Conservation (phyloP, 257 asterid species). For the Petunia axillaris region DNA sequence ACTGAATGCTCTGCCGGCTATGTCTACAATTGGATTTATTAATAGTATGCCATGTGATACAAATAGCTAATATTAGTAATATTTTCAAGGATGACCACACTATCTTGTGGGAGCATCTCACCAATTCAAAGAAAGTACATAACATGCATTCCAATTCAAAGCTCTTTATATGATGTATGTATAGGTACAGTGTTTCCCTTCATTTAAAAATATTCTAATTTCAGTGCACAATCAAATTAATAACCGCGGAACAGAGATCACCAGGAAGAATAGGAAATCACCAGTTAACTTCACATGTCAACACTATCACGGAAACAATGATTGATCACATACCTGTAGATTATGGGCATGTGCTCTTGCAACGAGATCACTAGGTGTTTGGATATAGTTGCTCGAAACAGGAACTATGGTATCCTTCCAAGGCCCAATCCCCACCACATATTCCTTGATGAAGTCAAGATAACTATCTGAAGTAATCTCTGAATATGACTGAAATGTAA, state of each 20-base stretch:
- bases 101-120: not conserved
- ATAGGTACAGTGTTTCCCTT: not conserved
- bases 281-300: not conserved
- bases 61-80: too few species aligned
- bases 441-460: conserved; percentile 79
- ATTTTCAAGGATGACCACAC: too few species aligned
- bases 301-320: not conserved
- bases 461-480: conserved; percentile 93
- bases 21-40: too few species aligned
- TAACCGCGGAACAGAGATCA: not conserved
- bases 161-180: not conserved
- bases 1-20: not conserved
- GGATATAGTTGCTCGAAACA: conserved; percentile 56
- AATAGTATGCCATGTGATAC: too few species aligned
- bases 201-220: not conserved
- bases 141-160: not conserved
- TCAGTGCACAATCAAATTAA: not conserved
- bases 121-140: not conserved
- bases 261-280: not conserved
- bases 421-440: conserved; percentile 91
- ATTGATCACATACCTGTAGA: conserved; percentile 70
- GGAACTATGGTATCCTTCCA: conserved; percentile 83
- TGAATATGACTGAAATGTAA: conserved; percentile 63
- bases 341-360: conserved; percentile 89
- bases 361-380: conserved; percentile 69